Base-by-base conservation (phyloP, 1,284 basidiomycete species). In the Retiboletus flavoniger region DNA sequence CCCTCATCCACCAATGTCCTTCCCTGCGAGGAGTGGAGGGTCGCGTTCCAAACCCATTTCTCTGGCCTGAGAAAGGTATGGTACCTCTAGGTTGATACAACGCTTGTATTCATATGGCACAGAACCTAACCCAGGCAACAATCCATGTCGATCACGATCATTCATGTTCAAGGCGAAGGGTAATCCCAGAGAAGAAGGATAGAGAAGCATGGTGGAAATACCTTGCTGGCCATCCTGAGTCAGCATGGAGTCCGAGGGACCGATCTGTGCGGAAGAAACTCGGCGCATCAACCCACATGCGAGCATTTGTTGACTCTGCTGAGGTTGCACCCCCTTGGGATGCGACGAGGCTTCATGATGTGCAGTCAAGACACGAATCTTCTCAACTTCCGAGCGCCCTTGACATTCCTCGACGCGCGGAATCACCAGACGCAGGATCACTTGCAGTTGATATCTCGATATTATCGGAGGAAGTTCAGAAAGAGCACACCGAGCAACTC, bases 121-220 rank as follows among this genome's bases (percentile, higher is more conserved):
- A 91, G 89, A 90, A 91, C 68, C 64, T 83, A 39, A 66, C 69
- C 21, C 88, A 90, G 67, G 75, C 84, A 21, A 84, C 83, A 3
- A 79, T 81, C 44, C 72, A 77, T 57, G 75, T 82, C 50, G 67
- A 70, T 38, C 65, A 72, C 3, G 41, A 69, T 61, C 63, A 69
- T 40, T 56, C 65, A 44, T 51, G 61, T 17, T 54, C 59, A 29
- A 47, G 52, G 36, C 68, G 56, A 29, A 78, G 71, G 56, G 53
- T 77, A 32, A 78, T 89, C 59, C 88, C 89, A 19, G 84, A 87
- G 47, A 84, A 78, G 65, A 83, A 81, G 64, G 81, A 87, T 53
- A 77, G 88, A 50, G 85, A 88, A 60, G 69, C 75, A 16, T 91
- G 88, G 89, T 91, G 89, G 89, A 78, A 78, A n/a, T 91, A 85